These are phyloP conservation scores for Dimargaris cristalligena DNA, from an alignment of 192 early-diverging fungal species.

Conservation along the genomic window DNA sequence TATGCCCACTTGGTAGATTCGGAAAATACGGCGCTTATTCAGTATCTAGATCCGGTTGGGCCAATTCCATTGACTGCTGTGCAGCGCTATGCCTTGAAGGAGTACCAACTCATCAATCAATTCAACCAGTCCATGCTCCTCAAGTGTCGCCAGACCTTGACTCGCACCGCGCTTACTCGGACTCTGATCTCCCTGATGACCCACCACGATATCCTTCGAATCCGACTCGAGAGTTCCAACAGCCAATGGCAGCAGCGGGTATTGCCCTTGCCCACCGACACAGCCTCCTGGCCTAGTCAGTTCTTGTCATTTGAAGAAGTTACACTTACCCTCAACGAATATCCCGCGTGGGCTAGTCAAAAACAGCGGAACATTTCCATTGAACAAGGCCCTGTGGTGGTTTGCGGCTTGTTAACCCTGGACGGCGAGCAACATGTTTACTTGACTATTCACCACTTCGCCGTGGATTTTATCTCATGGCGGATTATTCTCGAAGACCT, in stretches of 20 bases:
- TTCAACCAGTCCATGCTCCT: too few species aligned
- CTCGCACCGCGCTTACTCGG: too few species aligned
- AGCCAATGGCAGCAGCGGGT: neutral
- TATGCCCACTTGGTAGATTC: neutral
- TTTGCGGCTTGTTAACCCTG: neutral
- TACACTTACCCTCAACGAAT: neutral
- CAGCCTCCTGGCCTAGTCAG: neutral
- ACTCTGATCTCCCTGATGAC: too few species aligned
- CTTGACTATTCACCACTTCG: slow-evolving; percentile 18
- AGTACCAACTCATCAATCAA: neutral
- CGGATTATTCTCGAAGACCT: slow-evolving; percentile 20
- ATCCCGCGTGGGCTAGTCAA: neutral
- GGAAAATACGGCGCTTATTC: too few species aligned
- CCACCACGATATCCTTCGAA: slow-evolving; percentile 6
- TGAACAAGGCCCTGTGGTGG: neutral
- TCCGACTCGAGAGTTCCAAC: neutral
- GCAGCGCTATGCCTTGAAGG: too few species aligned
- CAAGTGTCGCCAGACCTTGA: too few species aligned
- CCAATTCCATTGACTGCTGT: too few species aligned
- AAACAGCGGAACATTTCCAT: neutral
- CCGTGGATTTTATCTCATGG: slow-evolving; percentile 20
- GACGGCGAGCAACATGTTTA: slow-evolving; percentile 11
- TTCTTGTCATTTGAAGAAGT: neutral
- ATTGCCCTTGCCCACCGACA: neutral
- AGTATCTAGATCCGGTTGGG: too few species aligned